A percentile compares a stretch with the other conserved stretches of the same genome.
These are phyloP conservation scores for Castanea crenata DNA, from an alignment of 306 rosid species.

Conservation along the genomic window DNA sequence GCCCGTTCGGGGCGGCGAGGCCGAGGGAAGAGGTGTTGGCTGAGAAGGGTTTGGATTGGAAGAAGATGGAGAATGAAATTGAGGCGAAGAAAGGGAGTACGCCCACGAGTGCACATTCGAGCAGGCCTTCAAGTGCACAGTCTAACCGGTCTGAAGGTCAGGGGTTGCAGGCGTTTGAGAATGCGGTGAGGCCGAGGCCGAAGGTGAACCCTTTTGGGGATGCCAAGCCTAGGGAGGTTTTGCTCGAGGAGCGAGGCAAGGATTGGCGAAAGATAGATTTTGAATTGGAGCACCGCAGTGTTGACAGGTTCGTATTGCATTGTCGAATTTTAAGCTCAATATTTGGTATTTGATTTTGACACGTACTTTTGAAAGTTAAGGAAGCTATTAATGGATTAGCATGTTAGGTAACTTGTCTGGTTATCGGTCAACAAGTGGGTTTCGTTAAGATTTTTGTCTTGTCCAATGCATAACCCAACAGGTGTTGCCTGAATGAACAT, in stretches of 20 bases:
- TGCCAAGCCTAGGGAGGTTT: constrained; percentile 93
- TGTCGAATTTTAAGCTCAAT: not conserved
- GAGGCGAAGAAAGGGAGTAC: constrained; percentile 83
- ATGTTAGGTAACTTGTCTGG: not conserved
- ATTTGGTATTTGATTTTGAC: not conserved
- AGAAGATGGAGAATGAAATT: constrained; percentile 75
- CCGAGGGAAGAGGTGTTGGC: constrained; percentile 96
- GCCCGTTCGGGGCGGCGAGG: constrained; percentile 83
- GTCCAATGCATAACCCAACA: not conserved
- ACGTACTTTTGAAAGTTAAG: not conserved
- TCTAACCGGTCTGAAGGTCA: constrained; percentile 80
- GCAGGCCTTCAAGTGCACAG: constrained; percentile 93
- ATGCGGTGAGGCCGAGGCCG: constrained; percentile 53
- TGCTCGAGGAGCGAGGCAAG: constrained; percentile 75
- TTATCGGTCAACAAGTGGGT: not conserved
- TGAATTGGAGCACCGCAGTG: constrained; percentile 72
- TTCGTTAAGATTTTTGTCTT: not conserved
- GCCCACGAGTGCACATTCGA: constrained; percentile 83
- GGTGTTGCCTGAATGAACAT: not conserved
- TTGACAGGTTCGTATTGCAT: constrained; percentile 61
- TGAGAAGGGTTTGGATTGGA: constrained; percentile 91
- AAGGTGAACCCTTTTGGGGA: constrained; percentile 95
- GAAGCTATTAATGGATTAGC: not conserved
- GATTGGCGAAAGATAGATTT: constrained; percentile 96
- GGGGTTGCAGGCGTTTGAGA: constrained; percentile 55